phyloP scores from a whole-genome alignment of 306 rosid species.

The Trifolium subterraneum region DNA sequence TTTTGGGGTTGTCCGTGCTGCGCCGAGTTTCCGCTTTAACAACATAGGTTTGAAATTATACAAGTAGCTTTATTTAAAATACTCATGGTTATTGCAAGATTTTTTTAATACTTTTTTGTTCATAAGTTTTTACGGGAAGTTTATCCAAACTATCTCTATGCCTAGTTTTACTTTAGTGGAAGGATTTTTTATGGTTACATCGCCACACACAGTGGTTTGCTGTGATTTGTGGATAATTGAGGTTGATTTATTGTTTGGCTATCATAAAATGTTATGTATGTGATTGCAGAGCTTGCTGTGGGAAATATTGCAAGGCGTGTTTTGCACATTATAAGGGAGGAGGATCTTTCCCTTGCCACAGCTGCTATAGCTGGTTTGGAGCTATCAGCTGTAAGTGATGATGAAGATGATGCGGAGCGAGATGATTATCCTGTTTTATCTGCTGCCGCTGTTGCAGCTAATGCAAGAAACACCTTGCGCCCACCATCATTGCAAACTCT shows the following conservation, averaged over 20 bases:
- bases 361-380: slow-evolving; percentile 86
- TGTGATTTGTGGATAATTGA: slow-evolving; percentile 16
- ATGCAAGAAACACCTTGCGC: slow-evolving; percentile 93
- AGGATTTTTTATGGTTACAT: slow-evolving; percentile 21
- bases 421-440: slow-evolving; percentile 77
- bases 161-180: slow-evolving; percentile 18
- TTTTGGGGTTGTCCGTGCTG: no score
- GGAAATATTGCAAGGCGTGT: slow-evolving; percentile 98
- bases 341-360: slow-evolving; percentile 82
- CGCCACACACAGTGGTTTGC: background rate
- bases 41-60: background rate
- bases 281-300: slow-evolving; percentile 87
- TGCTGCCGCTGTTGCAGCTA: slow-evolving; percentile 92
- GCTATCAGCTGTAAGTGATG: slow-evolving; percentile 77
- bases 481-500: slow-evolving; percentile 98
- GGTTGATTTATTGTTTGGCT: slow-evolving; percentile 31
- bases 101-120: background rate
- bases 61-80: background rate
- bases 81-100: background rate
- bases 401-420: slow-evolving; percentile 75
- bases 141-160: slow-evolving; percentile 4
- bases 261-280: slow-evolving; percentile 42
- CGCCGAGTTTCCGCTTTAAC: no score
- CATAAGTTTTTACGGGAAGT: background rate
- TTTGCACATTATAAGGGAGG: slow-evolving; percentile 96